Evolutionary conservation across 2,329 filamentous ascomycete genomes (phyloP), one percentile per base, ranked within the genome.

Genomic region (Neobulgaria alba): DNA sequence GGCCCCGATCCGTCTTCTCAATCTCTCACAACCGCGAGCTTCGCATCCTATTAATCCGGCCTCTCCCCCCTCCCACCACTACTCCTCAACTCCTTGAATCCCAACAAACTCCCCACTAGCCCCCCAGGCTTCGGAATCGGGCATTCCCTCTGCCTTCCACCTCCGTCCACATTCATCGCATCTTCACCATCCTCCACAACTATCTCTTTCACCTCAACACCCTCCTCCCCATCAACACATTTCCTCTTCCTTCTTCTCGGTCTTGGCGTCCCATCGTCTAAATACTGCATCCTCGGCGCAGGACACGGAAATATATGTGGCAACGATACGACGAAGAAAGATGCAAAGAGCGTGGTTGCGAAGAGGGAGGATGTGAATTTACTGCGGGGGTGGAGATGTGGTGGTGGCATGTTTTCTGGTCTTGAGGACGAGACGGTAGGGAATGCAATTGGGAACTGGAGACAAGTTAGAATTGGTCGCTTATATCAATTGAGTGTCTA

Each of bases 301-400:
- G 92, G 92, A 60, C 92, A 98, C 1, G 92, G 92, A 14, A 98
- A 75, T 20, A 93, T 60, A 62, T 98, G 92, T 16, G 92, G 92
- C 33, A 95, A 71, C 20, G 78, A 86, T 39, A 98, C 92, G 47
- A 98, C 89, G 49, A 95, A 75, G 63, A 98, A 95, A 53, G 85
- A 92, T 21, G 88, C 80, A 48, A 85, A 73, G 40, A 96, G 75
- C 1, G 90, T 96, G n/a, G 84, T 86, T 37, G 87, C 88, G 68
- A 98, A 98, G 46, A 98, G 81, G 33, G 88, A 92, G 42, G 85
- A 89, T 55, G 92, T 98, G 68, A 87, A 85, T 56, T 86, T 82
- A 53, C 90, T 96, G 63, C 89, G 82, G 23, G 92, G 92, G 63
- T 98, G 92, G 31, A 98, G 79, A 65, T 90, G 69, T 30, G 78